phyloP scores from a whole-genome alignment of 2,329 filamentous ascomycete genomes.

The Neonectria neomacrospora region DNA sequence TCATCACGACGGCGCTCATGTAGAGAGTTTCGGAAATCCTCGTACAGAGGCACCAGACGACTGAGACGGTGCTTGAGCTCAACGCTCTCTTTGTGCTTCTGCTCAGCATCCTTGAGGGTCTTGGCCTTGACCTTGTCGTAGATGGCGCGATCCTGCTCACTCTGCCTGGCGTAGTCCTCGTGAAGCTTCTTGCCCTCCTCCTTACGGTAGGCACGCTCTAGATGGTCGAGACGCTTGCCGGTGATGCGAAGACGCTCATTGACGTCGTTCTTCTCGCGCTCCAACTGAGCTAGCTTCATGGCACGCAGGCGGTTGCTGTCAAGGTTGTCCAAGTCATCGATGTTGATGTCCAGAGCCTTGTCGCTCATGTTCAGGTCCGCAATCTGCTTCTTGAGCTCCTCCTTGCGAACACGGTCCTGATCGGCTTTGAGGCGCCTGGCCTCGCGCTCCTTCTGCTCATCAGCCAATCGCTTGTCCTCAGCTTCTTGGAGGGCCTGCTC shows the following conservation, averaged over 20 bases:
- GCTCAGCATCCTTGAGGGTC: conserved; percentile 81
- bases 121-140: conserved; percentile 84
- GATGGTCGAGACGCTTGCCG: conserved; percentile 94
- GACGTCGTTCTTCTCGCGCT: conserved; percentile 97
- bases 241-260: conserved; percentile 91
- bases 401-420: conserved; percentile 87
- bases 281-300: conserved; percentile 94
- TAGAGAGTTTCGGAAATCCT: conserved; percentile 82
- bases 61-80: conserved; percentile 93
- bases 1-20: conserved; percentile 91
- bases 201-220: conserved; percentile 95
- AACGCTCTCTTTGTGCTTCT: conserved; percentile 91
- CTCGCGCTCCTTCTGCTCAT: conserved; percentile 92
- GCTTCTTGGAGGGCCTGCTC: conserved; percentile 91
- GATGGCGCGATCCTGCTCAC: conserved; percentile 78
- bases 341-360: conserved; percentile 79
- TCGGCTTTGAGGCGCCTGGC: conserved; percentile 87
- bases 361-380: conserved; percentile 90
- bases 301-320: conserved; percentile 91
- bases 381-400: conserved; percentile 92
- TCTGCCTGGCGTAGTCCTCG: conserved; percentile 86
- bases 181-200: conserved; percentile 94
- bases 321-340: conserved; percentile 84
- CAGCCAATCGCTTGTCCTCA: conserved; percentile 87
- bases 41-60: conserved; percentile 85